phyloP scores from a whole-genome alignment of 2,329 filamentous ascomycete species.

The Macrophomina tecta region DNA sequence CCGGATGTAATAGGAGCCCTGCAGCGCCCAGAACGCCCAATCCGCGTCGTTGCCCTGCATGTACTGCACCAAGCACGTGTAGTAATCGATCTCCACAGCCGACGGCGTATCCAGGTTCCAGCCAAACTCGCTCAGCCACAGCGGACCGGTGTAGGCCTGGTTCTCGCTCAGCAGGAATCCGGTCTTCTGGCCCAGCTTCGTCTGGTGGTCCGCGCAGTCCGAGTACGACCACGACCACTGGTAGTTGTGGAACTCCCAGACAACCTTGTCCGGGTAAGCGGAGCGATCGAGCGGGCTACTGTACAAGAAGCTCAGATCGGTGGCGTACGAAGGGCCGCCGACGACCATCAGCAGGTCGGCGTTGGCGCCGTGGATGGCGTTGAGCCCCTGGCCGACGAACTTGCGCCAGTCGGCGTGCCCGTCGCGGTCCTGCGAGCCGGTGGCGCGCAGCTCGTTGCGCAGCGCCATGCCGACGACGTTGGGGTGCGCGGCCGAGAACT shows the following conservation, averaged over 20 bases:
- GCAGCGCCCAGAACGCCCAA: conserved; percentile 65
- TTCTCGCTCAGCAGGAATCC: conserved; percentile 61
- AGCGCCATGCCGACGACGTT: conserved; percentile 63
- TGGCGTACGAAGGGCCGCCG: conserved; percentile 61
- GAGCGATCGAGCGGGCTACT: conserved; percentile 51
- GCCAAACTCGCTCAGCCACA: conserved; percentile 67
- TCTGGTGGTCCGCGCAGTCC: conserved; percentile 52
- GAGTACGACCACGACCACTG: conserved; percentile 53
- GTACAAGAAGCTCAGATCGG: conserved; percentile 58
- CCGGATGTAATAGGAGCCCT: conserved; percentile 66
- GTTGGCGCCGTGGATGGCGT: conserved; percentile 59
- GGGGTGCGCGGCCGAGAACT: conserved; percentile 54
- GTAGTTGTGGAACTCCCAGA: conserved; percentile 68
- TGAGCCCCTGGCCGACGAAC: conserved; percentile 56
- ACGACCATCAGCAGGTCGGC: conserved; percentile 61
- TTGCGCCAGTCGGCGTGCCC: conserved; percentile 58
- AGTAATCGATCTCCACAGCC: conserved; percentile 55
- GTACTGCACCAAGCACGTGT: conserved; percentile 60
- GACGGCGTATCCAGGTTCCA: conserved; percentile 50
- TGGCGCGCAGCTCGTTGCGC: conserved; percentile 60
- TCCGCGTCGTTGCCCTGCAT: conserved; percentile 63
- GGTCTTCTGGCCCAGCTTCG: conserved; percentile 55
- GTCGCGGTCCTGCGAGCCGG: conserved; percentile 56
- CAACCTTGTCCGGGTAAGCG: conserved; percentile 58
- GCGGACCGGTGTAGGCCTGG: conserved; percentile 57